A percentile compares a stretch with the other conserved stretches of the same genome.
Evolutionary conservation across 805 yeast species (phyloP).

Genomic region (Candida taoyuanica): DNA sequence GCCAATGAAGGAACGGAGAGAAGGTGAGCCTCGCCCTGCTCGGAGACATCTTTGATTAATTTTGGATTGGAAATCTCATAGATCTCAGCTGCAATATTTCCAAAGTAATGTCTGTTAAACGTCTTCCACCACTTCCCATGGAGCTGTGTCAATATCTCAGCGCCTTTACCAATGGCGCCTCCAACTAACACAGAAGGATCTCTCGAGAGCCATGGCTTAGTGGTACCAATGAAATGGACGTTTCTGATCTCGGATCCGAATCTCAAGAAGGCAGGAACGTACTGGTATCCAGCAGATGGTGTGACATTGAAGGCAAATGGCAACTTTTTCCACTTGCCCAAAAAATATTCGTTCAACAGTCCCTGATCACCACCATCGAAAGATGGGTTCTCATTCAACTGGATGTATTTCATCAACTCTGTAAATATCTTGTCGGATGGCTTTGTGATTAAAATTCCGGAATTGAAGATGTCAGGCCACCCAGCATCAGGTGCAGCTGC

Average conservation of each 20-base stretch:
- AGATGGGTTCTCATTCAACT: constrained; percentile 27
- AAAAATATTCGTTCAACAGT: constrained; percentile 63
- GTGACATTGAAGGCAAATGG: constrained; percentile 86
- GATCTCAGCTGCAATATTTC: constrained; percentile 16
- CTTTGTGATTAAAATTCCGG: constrained; percentile 57
- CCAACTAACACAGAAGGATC: constrained; percentile 8
- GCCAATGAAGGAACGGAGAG: constrained; percentile 9
- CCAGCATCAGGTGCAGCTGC: constrained; percentile 65
- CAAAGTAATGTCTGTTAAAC: constrained; percentile 17
- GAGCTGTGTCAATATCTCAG: constrained; percentile 6
- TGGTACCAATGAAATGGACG: constrained; percentile 62
- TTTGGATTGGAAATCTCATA: constrained; percentile 5
- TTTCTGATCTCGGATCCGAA: constrained; percentile 41
- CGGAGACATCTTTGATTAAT: constrained; percentile 9
- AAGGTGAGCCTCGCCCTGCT: constrained; percentile 14
- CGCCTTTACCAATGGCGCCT: constrained; percentile 12
- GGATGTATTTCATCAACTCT: constrained; percentile 32
- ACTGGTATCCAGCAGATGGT: constrained; percentile 58
- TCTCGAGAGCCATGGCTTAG: constrained; percentile 47
- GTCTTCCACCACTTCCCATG: constrained; percentile 22
- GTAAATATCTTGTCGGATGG: constrained; percentile 43
- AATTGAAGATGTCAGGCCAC: constrained; percentile 81
- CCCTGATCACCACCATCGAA: constrained; percentile 93
- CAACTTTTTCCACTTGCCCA: constrained; percentile 55
- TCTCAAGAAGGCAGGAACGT: constrained; percentile 61